Evolutionary conservation across 164 flowering plant genomes (phyloP).

Genomic region (Litsea cubeba): DNA sequence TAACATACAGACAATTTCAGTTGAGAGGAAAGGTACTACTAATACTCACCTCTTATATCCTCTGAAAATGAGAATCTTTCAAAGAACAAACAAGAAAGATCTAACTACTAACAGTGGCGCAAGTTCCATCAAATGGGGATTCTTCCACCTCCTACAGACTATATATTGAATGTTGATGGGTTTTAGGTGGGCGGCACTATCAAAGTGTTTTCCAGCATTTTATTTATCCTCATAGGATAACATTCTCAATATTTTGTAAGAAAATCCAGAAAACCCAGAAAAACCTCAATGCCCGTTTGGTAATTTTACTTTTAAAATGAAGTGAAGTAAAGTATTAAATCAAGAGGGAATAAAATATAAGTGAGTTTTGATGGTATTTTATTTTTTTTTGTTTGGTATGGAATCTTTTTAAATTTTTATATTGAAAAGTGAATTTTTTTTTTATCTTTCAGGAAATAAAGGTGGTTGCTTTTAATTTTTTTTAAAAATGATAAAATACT

Average conservation of each 20-base stretch:
- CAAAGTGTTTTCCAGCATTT: constrained; percentile 3
- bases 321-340: too few species aligned
- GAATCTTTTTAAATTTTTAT: too few species aligned
- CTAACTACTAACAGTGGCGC: neutral
- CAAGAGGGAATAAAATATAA: too few species aligned
- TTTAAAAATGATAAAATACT: too few species aligned
- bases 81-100: constrained; percentile 8
- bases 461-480: too few species aligned
- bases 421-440: too few species aligned
- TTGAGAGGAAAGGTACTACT: neutral
- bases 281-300: too few species aligned
- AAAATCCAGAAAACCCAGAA: too few species aligned
- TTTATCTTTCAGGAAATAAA: too few species aligned
- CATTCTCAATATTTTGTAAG: constrained; percentile 3
- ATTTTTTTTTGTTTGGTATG: too few species aligned
- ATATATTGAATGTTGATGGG: constrained; percentile 4
- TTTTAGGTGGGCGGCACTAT: constrained; percentile 6
- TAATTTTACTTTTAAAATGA: too few species aligned
- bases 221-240: constrained; percentile 6
- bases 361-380: too few species aligned
- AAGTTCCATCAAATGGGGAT: neutral
- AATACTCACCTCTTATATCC: neutral
- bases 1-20: neutral
- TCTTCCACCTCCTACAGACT: constrained; percentile 1
- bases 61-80: neutral